Evolutionary conservation across 2,329 filamentous ascomycete genomes (phyloP).

Genomic region (Colletotrichum filicis): DNA sequence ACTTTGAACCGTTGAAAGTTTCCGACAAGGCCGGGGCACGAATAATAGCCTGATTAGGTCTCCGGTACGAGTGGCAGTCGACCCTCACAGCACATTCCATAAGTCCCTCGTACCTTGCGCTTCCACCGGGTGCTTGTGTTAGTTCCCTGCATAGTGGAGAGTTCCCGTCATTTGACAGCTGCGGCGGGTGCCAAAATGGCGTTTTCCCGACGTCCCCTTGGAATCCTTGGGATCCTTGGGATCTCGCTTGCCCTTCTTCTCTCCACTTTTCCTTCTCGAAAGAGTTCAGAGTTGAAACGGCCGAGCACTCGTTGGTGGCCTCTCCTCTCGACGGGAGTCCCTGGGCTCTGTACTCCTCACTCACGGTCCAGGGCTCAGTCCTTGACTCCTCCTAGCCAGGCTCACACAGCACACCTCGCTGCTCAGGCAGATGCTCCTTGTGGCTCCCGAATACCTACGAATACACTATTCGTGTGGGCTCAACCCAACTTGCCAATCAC

Average conservation of each 20-base stretch:
- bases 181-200: conserved; percentile 29
- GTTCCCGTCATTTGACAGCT: conserved; percentile 36
- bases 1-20: background rate
- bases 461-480: background rate
- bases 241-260: conserved; percentile 10
- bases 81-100: background rate
- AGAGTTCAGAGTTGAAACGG: conserved; percentile 25
- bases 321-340: background rate
- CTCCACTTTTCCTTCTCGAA: conserved; percentile 32
- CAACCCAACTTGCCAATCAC: background rate
- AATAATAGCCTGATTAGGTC: background rate
- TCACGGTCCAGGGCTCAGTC: background rate
- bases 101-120: background rate
- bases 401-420: background rate
- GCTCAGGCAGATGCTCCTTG: background rate
- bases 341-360: background rate
- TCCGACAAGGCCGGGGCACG: background rate
- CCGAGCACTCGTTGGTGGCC: conserved; percentile 12
- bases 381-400: no score
- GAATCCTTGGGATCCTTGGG: background rate
- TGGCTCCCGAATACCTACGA: background rate
- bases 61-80: background rate
- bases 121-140: background rate
- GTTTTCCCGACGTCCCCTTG: conserved; percentile 24
- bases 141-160: conserved; percentile 25